These are phyloP conservation scores for Coemansia sp. DNA, from an alignment of 192 early-diverging fungal genomes.

Conservation along the genomic window DNA sequence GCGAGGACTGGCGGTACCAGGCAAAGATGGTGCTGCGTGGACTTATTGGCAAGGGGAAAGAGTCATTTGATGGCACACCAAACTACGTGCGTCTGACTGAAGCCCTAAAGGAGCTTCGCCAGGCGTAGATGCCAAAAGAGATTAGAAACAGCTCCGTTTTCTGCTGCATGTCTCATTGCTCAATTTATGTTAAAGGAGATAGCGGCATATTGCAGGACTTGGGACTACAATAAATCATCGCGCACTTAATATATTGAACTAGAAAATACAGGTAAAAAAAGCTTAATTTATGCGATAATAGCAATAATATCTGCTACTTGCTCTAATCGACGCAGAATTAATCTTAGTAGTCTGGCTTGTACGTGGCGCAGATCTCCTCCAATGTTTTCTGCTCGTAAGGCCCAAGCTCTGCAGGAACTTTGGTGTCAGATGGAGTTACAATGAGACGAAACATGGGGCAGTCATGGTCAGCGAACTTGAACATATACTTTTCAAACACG, in stretches of 20 bases:
- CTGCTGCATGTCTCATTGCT: too few relatives aligned
- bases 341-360: slow-evolving; percentile 1
- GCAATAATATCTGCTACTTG: too few relatives aligned
- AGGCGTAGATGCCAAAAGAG: slow-evolving; percentile 9
- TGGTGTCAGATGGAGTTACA: slow-evolving; percentile 31
- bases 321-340: too few relatives aligned
- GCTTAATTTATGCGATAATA: too few relatives aligned
- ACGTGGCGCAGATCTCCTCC: slow-evolving; percentile 6
- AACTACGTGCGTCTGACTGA: slow-evolving; percentile 65
- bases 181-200: too few relatives aligned
- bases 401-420: slow-evolving; percentile 32
- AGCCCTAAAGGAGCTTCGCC: slow-evolving; percentile 61
- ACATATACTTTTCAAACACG: slow-evolving; percentile 34
- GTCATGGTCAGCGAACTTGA: slow-evolving; percentile 24
- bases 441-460: slow-evolving; percentile 27
- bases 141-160: too few relatives aligned
- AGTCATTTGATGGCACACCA: slow-evolving; percentile 66
- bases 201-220: too few relatives aligned
- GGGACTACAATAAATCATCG: too few relatives aligned
- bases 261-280: too few relatives aligned
- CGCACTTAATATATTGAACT: too few relatives aligned
- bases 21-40: slow-evolving; percentile 78
- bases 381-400: slow-evolving; percentile 21
- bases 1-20: slow-evolving; percentile 90
- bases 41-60: slow-evolving; percentile 80